phyloP scores from a whole-genome alignment of 2,329 filamentous ascomycete genomes.

The Chlorencoelia australis region DNA sequence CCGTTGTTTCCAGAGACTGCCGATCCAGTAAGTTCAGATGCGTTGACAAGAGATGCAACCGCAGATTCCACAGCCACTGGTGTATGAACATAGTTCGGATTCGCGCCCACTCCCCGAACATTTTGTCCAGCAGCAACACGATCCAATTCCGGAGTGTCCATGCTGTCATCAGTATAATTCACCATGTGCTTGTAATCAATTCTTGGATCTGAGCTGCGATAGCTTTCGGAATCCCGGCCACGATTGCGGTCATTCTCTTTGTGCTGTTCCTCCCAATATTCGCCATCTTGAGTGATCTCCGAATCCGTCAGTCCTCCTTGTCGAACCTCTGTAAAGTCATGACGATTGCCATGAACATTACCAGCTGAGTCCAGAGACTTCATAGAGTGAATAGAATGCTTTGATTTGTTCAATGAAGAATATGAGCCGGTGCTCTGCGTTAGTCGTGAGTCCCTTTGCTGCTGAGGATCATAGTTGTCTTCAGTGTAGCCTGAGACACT shows the following conservation, averaged over 20 bases:
- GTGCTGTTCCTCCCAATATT: slow-evolving; percentile 28
- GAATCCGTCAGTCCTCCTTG: slow-evolving; percentile 29
- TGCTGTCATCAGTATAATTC: slow-evolving; percentile 46
- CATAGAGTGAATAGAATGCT: slow-evolving; percentile 39
- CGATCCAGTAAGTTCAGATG: slow-evolving; percentile 62
- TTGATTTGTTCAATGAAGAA: slow-evolving; percentile 52
- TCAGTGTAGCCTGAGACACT: slow-evolving; percentile 83
- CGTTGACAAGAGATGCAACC: slow-evolving; percentile 76
- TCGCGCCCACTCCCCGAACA: slow-evolving; percentile 60
- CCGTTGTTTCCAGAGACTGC: slow-evolving; percentile 34
- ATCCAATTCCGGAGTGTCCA: slow-evolving; percentile 44
- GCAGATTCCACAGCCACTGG: slow-evolving; percentile 72
- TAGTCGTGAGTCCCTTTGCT: slow-evolving; percentile 46
- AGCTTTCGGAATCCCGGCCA: slow-evolving; percentile 50
- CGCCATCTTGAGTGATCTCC: slow-evolving; percentile 35
- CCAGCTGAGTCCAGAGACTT: slow-evolving; percentile 36
- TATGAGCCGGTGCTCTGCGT: slow-evolving; percentile 45
- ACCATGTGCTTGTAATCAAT: slow-evolving; percentile 44
- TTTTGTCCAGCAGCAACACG: slow-evolving; percentile 56
- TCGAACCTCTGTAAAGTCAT: slow-evolving; percentile 26
- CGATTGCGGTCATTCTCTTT: slow-evolving; percentile 28
- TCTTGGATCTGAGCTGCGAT: slow-evolving; percentile 43
- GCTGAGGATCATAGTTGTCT: slow-evolving; percentile 45
- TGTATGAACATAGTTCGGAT: slow-evolving; percentile 66
- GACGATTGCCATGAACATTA: slow-evolving; percentile 21